Conservation (phyloP, 2,329 filamentous ascomycete species). For the Uncinocarpus reesii region DNA sequence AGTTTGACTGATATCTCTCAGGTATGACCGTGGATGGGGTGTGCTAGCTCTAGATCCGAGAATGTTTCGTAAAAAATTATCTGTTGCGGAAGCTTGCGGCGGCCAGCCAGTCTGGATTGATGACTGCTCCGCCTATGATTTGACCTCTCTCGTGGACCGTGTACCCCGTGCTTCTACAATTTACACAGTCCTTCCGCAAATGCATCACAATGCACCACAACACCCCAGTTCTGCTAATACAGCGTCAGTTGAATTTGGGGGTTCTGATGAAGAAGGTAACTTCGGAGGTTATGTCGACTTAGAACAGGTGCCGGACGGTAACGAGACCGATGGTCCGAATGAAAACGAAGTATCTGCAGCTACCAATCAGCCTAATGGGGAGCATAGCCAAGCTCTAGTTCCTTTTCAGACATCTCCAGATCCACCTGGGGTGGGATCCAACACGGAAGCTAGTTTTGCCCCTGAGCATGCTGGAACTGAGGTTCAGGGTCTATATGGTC, state of each 20-base stretch:
- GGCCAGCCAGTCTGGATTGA: slow-evolving; percentile 22
- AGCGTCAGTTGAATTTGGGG: neutral
- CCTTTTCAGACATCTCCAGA: neutral
- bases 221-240: neutral
- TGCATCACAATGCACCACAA: neutral
- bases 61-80: slow-evolving; percentile 29
- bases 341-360: neutral
- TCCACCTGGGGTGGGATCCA: neutral
- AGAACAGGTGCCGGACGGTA: neutral
- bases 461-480: slow-evolving; percentile 3
- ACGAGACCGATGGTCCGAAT: neutral
- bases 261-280: neutral
- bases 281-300: neutral
- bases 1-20: neutral
- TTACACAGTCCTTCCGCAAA: slow-evolving; percentile 19
- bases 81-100: slow-evolving; percentile 34
- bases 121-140: slow-evolving; percentile 15
- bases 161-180: slow-evolving; percentile 25
- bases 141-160: slow-evolving; percentile 22
- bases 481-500: neutral
- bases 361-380: neutral
- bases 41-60: slow-evolving; percentile 39
- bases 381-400: neutral
- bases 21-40: slow-evolving; percentile 34
- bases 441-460: slow-evolving; percentile 12